Conservation (phyloP, 495 filamentous ascomycete genomes). For the Penicillium herquei region DNA sequence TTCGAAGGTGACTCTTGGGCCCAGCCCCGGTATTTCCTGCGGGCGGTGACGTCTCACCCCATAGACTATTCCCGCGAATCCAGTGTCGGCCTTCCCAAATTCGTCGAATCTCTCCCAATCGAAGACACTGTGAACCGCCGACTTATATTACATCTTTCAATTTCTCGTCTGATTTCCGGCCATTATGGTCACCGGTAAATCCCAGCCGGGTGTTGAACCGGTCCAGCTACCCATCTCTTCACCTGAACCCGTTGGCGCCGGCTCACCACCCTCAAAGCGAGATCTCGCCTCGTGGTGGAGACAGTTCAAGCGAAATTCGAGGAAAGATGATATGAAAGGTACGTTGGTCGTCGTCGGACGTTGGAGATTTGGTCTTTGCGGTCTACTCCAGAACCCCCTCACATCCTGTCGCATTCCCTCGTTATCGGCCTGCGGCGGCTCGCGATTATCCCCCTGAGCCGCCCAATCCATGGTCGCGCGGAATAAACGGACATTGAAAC, state of each 20-base stretch:
- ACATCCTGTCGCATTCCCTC: neutral
- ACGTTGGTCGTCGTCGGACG: slow-evolving; percentile 22
- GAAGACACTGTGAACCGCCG: neutral
- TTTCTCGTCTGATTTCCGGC: slow-evolving; percentile 12
- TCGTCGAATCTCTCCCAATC: slow-evolving; percentile 1
- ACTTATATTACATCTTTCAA: neutral
- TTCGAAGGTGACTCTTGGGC: slow-evolving; percentile 21
- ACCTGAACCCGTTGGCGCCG: slow-evolving; percentile 31
- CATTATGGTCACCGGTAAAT: slow-evolving; percentile 46
- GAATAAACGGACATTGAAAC: too few relatives aligned
- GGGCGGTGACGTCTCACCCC: slow-evolving; percentile 33
- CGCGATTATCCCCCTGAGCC: neutral
- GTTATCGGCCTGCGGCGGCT: slow-evolving; percentile 7
- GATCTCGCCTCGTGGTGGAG: slow-evolving; percentile 93
- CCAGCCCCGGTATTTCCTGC: slow-evolving; percentile 39
- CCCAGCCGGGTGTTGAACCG: slow-evolving; percentile 38
- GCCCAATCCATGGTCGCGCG: neutral
- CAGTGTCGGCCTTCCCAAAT: slow-evolving; percentile 1
- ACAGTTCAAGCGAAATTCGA: slow-evolving; percentile 72
- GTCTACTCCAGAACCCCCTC: neutral
- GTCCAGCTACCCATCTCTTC: slow-evolving; percentile 36
- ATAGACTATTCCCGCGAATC: slow-evolving; percentile 18
- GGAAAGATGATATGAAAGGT: slow-evolving; percentile 79
- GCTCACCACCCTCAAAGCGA: slow-evolving; percentile 69
- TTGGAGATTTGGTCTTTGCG: neutral